Base-by-base conservation (phyloP, 2,329 filamentous ascomycete genomes). In the Simplicillium sp. region DNA sequence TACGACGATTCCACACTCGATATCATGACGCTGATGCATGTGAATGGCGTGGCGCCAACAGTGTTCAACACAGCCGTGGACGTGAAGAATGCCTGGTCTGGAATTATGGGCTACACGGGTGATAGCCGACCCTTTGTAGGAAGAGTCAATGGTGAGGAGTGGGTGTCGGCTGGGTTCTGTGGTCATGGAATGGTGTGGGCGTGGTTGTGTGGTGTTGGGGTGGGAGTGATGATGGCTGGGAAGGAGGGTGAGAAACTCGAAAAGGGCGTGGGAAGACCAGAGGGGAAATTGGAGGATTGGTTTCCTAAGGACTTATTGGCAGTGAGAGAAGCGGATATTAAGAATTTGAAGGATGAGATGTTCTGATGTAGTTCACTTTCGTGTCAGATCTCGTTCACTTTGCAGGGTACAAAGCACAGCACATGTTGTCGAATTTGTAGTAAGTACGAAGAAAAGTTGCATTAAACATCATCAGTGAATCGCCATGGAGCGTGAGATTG, bases 161-260 rank as follows among this genome's bases (percentile, higher is more conserved):
- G 70, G 70, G 59, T 74, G n/a, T 59, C 66, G 2, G 70, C 67
- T 1, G 72, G 69, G 1, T 75, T 67, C 48, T 64, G 57, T 34
- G 71, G 71, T 12, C 66, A 74, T 34, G 72, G 72, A 4, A 74
- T 75, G 70, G 66, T 68, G 3, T 70, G 65, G 59, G 65, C 70
- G 3, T 75, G 71, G 70, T 59, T 72, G 12, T 70, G 62, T 35
- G 71, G 70, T 1, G 62, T 60, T 11, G 71, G 69, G 1, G 34
- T 71, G 39, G 70, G 58, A 1, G 46, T 67, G 3, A 71, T 71
- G 67, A 52, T 75, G 8, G 47, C 64, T 1, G 66, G 64, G 1
- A 59, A 51, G 29, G 60, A 66, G 13, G 44, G 54, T 1, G 54
- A 58, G 2, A 46, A 55, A 3, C 31, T 64, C 20, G 45, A 48